Evolutionary conservation across 208 protist species (phyloP).

Genomic region (Trypanosoma boissoni): DNA sequence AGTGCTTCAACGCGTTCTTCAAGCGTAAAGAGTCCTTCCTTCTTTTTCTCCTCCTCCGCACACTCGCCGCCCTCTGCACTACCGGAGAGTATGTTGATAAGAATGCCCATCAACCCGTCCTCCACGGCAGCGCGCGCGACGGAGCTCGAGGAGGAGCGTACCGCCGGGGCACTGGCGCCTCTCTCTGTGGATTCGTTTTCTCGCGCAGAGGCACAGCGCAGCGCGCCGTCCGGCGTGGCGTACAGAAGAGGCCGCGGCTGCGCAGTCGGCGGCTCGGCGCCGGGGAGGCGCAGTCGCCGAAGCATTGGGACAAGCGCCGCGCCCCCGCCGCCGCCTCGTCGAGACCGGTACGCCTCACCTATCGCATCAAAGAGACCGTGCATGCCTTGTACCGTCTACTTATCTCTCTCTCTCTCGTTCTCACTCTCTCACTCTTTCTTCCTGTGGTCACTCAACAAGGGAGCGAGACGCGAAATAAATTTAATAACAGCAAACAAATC

Average conservation of each 20-base stretch:
- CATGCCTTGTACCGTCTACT: not conserved
- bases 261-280: not conserved
- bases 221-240: slow-evolving; percentile 9
- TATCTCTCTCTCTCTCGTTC: not conserved
- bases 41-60: not conserved
- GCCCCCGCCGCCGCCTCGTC: not conserved
- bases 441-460: not conserved
- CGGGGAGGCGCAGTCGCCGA: too few relatives aligned
- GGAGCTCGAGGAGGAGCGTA: too few relatives aligned
- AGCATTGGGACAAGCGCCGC: not conserved
- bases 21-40: slow-evolving; percentile 2
- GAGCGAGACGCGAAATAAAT: not conserved
- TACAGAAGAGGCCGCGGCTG: slow-evolving; percentile 5
- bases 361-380: not conserved
- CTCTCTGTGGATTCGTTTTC: too few relatives aligned
- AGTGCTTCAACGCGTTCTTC: slow-evolving; percentile 11
- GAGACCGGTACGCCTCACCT: not conserved
- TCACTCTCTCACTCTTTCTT: not conserved
- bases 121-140: not conserved
- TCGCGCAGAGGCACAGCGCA: slow-evolving; percentile 2
- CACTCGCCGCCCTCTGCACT: not conserved
- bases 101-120: not conserved
- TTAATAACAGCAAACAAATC: slow-evolving; percentile 3
- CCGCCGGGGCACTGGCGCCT: not conserved
- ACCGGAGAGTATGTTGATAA: not conserved